Conservation (phyloP, 208 protist species). For the Porcisia hertigi region DNA sequence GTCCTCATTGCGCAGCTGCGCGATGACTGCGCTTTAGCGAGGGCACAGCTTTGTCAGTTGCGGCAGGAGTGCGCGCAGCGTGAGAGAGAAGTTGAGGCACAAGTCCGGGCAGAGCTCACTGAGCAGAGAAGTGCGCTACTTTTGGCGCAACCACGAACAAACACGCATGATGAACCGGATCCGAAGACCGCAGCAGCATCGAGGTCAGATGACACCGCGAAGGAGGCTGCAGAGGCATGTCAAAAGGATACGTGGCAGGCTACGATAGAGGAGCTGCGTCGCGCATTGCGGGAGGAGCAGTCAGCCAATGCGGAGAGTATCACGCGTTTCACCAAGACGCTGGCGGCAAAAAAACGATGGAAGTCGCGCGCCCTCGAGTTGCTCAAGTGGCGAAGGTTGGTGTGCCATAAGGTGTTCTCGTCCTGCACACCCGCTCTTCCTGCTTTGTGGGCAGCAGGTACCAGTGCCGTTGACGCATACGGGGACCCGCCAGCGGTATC, state of each 20-base stretch:
- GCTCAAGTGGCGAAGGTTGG: neutral
- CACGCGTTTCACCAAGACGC: constrained; percentile 5
- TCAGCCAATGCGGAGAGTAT: constrained; percentile 12
- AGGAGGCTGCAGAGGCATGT: neutral
- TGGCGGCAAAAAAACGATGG: neutral
- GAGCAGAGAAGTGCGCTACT: constrained; percentile 6
- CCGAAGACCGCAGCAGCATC: neutral
- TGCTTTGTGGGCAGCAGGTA: neutral
- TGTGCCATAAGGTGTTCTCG: neutral
- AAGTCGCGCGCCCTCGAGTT: constrained; percentile 8
- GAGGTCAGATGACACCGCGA: neutral
- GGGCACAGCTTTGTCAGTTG: constrained; percentile 9
- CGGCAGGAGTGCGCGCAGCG: constrained; percentile 5
- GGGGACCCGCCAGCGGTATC: neutral
- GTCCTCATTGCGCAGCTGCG: constrained; percentile 22
- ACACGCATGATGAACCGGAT: neutral
- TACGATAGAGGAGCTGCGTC: constrained; percentile 12
- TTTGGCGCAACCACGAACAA: neutral
- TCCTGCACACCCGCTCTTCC: neutral
- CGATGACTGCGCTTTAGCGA: constrained; percentile 14
- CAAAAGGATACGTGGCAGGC: neutral
- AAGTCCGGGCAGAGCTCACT: constrained; percentile 12
- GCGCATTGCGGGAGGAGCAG: constrained; percentile 16
- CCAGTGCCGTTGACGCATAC: neutral
- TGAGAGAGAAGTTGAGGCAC: constrained; percentile 14